phyloP scores from a whole-genome alignment of 1,284 basidiomycete species.

The Leccinum variabile region DNA sequence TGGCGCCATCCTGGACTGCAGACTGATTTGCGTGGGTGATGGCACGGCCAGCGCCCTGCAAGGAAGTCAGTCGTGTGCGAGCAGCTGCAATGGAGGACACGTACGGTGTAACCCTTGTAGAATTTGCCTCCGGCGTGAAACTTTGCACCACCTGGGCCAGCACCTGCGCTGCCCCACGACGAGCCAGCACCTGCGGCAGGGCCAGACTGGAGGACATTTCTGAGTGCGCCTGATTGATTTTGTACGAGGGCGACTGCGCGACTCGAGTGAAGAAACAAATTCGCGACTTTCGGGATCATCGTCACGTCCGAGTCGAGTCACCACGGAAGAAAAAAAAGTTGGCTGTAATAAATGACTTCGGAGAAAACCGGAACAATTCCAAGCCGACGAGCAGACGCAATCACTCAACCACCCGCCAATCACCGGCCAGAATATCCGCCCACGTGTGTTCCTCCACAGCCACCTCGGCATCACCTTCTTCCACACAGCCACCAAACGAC shows the following conservation, averaged over 20 bases:
- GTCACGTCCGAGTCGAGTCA: too few relatives aligned
- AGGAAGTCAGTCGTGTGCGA: conserved; percentile 7
- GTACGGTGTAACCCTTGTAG: conserved; percentile 58
- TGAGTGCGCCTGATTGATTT: conserved; percentile 59
- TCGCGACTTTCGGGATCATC: conserved; percentile 82
- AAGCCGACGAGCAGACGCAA: conserved; percentile 17
- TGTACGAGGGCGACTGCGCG: too few relatives aligned
- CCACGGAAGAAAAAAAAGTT: background rate
- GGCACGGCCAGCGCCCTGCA: conserved; percentile 61
- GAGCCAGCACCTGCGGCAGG: conserved; percentile 47
- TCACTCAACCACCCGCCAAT: conserved; percentile 20
- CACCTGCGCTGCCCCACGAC: conserved; percentile 59
- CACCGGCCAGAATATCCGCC: conserved; percentile 19
- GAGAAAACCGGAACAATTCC: conserved; percentile 20
- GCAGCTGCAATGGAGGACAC: conserved; percentile 16
- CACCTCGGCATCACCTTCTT: background rate
- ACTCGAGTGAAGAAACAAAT: conserved; percentile 68
- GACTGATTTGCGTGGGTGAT: conserved; percentile 68
- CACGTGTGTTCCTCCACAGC: conserved; percentile 19
- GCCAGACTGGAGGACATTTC: conserved; percentile 66
- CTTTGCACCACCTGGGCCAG: conserved; percentile 65
- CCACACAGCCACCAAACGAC: conserved; percentile 25
- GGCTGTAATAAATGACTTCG: conserved; percentile 13
- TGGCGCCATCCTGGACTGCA: conserved; percentile 46
- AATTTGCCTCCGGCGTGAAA: conserved; percentile 68